Evolutionary conservation across 441 rosid genomes (phyloP).

Genomic region (Oxalis stricta): DNA sequence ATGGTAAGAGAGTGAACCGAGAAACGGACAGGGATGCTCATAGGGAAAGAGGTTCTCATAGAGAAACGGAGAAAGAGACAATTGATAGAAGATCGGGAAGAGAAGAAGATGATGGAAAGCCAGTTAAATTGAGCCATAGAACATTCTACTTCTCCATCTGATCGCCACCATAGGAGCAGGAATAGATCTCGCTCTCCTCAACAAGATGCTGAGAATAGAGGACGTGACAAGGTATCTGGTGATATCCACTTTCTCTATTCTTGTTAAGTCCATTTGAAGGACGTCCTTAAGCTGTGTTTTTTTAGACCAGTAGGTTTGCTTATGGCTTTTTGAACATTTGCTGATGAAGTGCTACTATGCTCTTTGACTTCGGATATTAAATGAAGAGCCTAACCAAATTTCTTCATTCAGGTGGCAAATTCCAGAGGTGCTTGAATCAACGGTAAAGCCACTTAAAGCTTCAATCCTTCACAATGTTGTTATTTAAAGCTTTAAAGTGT

Average conservation of each 20-base stretch:
- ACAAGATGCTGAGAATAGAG: slow-evolving; percentile 21
- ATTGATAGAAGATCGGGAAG: slow-evolving; percentile 37
- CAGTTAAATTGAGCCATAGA: slow-evolving; percentile 37
- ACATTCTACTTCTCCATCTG: slow-evolving; percentile 48
- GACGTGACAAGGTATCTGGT: slow-evolving; percentile 53
- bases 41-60: slow-evolving; percentile 14
- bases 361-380: slow-evolving; percentile 7
- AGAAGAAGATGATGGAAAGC: slow-evolving; percentile 35
- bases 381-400: slow-evolving; percentile 9
- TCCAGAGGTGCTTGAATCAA: slow-evolving; percentile 29
- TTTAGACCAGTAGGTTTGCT: background rate
- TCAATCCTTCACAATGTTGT: slow-evolving; percentile 1
- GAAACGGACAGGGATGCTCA: too few relatives aligned
- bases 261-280: background rate
- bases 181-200: slow-evolving; percentile 42
- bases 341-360: background rate
- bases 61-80: slow-evolving; percentile 26
- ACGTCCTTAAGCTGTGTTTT: background rate
- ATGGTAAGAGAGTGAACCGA: slow-evolving; percentile 13
- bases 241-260: slow-evolving; percentile 17
- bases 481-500: background rate
- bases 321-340: background rate
- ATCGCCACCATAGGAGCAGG: slow-evolving; percentile 33
- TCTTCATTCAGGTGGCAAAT: slow-evolving; percentile 32
- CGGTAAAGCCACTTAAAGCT: slow-evolving; percentile 21